phyloP scores from a whole-genome alignment of 345 rosid species.

The Eucalyptus lansdowneana region DNA sequence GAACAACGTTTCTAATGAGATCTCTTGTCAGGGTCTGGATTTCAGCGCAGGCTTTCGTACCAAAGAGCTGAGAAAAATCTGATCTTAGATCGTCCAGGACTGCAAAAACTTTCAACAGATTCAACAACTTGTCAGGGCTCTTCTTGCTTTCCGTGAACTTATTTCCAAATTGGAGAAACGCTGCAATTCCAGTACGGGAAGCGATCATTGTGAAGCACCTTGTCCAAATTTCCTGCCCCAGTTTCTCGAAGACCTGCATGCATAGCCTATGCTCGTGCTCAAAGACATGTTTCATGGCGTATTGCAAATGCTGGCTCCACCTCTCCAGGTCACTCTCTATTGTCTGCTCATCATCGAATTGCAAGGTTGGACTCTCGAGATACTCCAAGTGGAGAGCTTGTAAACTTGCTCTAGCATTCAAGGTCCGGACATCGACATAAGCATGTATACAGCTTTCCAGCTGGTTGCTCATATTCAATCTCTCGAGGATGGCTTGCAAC shows the following conservation, averaged over 20 bases:
- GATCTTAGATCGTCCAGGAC: slow-evolving; percentile 40
- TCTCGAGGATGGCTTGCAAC: slow-evolving; percentile 31
- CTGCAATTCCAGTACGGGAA: slow-evolving; percentile 24
- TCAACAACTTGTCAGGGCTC: slow-evolving; percentile 50
- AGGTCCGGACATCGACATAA: slow-evolving; percentile 27
- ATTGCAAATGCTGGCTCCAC: slow-evolving; percentile 51
- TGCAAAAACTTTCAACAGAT: slow-evolving; percentile 49
- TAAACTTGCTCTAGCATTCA: slow-evolving; percentile 13
- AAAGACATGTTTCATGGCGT: slow-evolving; percentile 31
- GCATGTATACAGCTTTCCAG: slow-evolving; percentile 18
- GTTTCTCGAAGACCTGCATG: slow-evolving; percentile 19
- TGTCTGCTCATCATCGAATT: slow-evolving; percentile 29
- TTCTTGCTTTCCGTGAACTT: slow-evolving; percentile 47
- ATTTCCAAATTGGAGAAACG: slow-evolving; percentile 42
- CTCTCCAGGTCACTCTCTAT: slow-evolving; percentile 21
- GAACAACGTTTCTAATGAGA: slow-evolving; percentile 42
- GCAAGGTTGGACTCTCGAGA: slow-evolving; percentile 23
- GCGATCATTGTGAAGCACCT: slow-evolving; percentile 49
- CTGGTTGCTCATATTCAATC: slow-evolving; percentile 17
- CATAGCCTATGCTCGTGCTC: slow-evolving; percentile 41
- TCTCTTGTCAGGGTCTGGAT: slow-evolving; percentile 47
- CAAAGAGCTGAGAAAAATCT: slow-evolving; percentile 58
- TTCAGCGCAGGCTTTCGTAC: slow-evolving; percentile 31
- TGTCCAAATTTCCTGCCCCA: slow-evolving; percentile 11
- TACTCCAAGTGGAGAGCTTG: slow-evolving; percentile 30